These are phyloP conservation scores for Exophiala sp. DNA, from an alignment of 2,329 filamentous ascomycete species.

Conservation along the genomic window DNA sequence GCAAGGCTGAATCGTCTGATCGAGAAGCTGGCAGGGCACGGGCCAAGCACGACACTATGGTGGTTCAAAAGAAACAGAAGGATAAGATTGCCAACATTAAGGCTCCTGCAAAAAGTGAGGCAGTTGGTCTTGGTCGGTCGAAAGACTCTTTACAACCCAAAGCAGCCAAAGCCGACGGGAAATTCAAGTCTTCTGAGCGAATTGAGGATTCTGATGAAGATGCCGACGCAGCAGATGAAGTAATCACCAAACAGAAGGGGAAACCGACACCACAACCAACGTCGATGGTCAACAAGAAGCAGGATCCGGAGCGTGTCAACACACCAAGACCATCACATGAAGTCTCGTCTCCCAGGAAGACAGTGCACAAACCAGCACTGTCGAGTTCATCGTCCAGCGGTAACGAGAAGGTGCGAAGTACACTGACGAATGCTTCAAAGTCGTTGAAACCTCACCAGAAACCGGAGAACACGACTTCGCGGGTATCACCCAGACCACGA, in stretches of 20 bases:
- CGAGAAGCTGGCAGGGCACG: conserved; percentile 8
- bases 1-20: conserved; percentile 23
- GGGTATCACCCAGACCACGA: conserved; percentile 33
- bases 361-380: conserved; percentile 22
- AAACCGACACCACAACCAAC: conserved; percentile 5
- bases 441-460: conserved; percentile 19
- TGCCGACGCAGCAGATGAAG: conserved; percentile 44
- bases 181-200: conserved; percentile 54
- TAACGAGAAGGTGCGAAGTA: conserved; percentile 19
- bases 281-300: conserved; percentile 11
- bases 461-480: conserved; percentile 15
- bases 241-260: conserved; percentile 28
- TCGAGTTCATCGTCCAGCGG: conserved; percentile 23
- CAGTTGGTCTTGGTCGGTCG: conserved; percentile 27
- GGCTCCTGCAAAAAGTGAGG: conserved; percentile 29
- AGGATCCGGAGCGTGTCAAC: conserved; percentile 5
- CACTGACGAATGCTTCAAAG: conserved; percentile 8
- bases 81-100: conserved; percentile 8
- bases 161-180: conserved; percentile 38
- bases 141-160: conserved; percentile 35
- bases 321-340: conserved; percentile 9
- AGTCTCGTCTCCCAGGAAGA: conserved; percentile 14
- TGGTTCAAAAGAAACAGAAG: conserved; percentile 41
- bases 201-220: conserved; percentile 53
- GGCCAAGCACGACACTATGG: conserved; percentile 12